Evolutionary conservation across 805 yeast species (phyloP).

Genomic region (Saccharomycopsis fibuligera): DNA sequence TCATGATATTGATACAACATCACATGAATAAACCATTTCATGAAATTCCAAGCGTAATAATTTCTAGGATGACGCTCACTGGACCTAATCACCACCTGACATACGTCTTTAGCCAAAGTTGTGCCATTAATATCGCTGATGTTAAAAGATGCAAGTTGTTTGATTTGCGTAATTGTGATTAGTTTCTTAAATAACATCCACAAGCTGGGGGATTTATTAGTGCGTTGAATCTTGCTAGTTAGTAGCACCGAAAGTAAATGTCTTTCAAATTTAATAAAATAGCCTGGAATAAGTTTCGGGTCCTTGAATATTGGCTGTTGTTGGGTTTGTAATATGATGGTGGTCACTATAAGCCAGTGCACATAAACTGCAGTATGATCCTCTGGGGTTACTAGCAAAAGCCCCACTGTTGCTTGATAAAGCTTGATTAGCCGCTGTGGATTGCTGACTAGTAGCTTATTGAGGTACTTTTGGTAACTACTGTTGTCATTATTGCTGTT

Average conservation of each 20-base stretch:
- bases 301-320: background rate
- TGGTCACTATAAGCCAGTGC: background rate
- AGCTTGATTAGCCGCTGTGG: background rate
- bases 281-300: background rate
- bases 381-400: conserved; percentile 27
- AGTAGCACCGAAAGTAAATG: conserved; percentile 21
- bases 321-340: conserved; percentile 9
- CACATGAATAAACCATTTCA: conserved; percentile 11
- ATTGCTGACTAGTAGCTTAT: background rate
- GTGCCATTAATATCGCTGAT: background rate
- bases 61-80: conserved; percentile 15
- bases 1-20: no score
- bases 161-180: background rate
- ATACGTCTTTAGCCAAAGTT: background rate
- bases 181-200: conserved; percentile 28
- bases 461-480: background rate
- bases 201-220: conserved; percentile 31
- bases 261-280: conserved; percentile 6
- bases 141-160: background rate
- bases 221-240: conserved; percentile 25
- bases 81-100: conserved; percentile 5
- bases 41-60: conserved; percentile 20
- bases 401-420: conserved; percentile 23
- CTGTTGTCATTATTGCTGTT: no score
- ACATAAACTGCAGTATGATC: conserved; percentile 25